A percentile compares a stretch with the other conserved stretches of the same genome.
Conservation (phyloP, 2,329 filamentous ascomycete species). For the Fusarium chuoi region DNA sequence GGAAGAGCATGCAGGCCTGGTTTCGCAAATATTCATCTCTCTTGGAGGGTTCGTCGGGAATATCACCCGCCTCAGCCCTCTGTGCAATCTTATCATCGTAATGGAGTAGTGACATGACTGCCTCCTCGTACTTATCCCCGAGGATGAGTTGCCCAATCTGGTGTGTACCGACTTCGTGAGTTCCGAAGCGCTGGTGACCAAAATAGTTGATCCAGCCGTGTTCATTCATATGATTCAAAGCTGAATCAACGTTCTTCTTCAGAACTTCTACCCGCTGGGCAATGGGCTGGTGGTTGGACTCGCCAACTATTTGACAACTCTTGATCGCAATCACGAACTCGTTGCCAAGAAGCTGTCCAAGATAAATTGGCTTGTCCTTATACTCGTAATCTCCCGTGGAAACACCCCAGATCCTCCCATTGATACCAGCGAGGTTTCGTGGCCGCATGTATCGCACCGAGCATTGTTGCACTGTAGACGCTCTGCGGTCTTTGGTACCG, state of each 20-base stretch:
- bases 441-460: conserved; percentile 66
- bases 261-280: conserved; percentile 47
- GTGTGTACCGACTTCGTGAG: conserved; percentile 86
- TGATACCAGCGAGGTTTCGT: conserved; percentile 72
- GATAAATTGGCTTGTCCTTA: conserved; percentile 74
- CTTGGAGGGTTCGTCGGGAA: conserved; percentile 62
- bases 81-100: conserved; percentile 73
- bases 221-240: conserved; percentile 74
- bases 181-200: conserved; percentile 95
- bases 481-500: conserved; percentile 90
- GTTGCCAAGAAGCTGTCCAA: conserved; percentile 89
- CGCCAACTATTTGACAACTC: conserved; percentile 74
- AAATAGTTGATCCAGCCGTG: conserved; percentile 98
- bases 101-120: conserved; percentile 79
- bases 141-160: conserved; percentile 86
- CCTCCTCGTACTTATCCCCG: conserved; percentile 81
- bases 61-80: conserved; percentile 51
- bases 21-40: conserved; percentile 84
- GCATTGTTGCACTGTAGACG: conserved; percentile 85
- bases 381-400: conserved; percentile 86
- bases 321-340: conserved; percentile 93
- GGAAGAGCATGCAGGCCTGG: conserved; percentile 80
- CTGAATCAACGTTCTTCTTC: conserved; percentile 58
- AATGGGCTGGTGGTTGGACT: conserved; percentile 42
- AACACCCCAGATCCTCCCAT: conserved; percentile 70